Conservation (phyloP, 257 asterid species). For the Henckelia pumila region DNA sequence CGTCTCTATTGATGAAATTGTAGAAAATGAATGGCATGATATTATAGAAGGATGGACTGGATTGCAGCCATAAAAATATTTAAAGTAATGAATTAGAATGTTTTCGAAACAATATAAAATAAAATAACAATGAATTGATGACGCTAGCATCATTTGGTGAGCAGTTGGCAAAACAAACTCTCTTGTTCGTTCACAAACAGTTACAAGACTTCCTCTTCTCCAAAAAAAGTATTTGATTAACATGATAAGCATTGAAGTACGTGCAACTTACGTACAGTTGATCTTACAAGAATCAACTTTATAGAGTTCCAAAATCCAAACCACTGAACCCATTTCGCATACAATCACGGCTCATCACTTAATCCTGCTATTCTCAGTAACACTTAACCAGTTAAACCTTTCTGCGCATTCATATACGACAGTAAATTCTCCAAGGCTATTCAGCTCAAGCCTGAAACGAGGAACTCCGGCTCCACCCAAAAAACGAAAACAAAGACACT, state of each 20-base stretch:
- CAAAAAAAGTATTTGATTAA: constrained; percentile 2
- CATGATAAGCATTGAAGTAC: constrained; percentile 17
- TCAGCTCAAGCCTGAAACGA: constrained; percentile 22
- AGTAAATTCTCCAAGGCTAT: constrained; percentile 14
- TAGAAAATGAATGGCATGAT: not conserved
- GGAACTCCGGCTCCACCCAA: not conserved
- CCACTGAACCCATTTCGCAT: not conserved
- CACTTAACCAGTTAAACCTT: constrained; percentile 5
- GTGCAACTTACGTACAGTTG: not conserved
- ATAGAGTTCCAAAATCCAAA: constrained; percentile 10
- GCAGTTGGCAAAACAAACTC: not conserved
- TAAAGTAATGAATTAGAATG: constrained; percentile 12
- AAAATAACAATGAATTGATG: not conserved
- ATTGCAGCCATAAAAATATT: constrained; percentile 6
- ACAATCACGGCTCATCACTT: not conserved
- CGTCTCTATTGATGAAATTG: not conserved
- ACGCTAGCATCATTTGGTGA: constrained; percentile 3
- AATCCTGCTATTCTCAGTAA: constrained; percentile 16
- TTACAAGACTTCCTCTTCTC: not conserved
- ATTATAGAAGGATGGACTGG: constrained; percentile 16
- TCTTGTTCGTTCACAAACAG: constrained; percentile 10
- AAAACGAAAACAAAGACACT: not conserved
- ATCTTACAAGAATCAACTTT: constrained; percentile 15
- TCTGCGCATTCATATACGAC: constrained; percentile 9
- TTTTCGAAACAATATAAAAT: not conserved